Evolutionary conservation across 176 grass and related monocot genomes (phyloP).

Genomic region (Secale cereale): DNA sequence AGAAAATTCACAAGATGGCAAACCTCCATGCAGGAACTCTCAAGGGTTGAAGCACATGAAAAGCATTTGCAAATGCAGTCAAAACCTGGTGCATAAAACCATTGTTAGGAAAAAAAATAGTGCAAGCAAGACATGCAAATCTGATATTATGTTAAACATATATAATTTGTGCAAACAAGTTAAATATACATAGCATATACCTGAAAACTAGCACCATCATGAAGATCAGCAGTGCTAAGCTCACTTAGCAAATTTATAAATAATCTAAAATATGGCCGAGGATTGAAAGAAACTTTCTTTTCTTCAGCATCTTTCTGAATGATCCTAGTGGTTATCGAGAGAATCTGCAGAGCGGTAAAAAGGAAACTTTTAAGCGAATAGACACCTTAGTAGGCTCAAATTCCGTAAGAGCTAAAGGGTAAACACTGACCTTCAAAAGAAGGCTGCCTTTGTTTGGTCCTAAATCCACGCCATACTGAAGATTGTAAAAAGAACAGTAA

Average conservation of each 20-base stretch:
- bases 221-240: slow-evolving; percentile 62
- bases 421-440: slow-evolving; percentile 66
- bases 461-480: slow-evolving; percentile 66
- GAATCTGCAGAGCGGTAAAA: slow-evolving; percentile 57
- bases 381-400: background rate
- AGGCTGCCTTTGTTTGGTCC: slow-evolving; percentile 67
- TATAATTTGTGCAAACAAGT: background rate
- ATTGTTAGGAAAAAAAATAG: background rate
- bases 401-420: background rate
- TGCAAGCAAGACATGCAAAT: background rate
- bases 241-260: slow-evolving; percentile 93
- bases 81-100: slow-evolving; percentile 36
- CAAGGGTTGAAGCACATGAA: slow-evolving; percentile 45
- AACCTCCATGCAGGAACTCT: slow-evolving; percentile 56
- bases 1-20: slow-evolving; percentile 6
- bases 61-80: slow-evolving; percentile 43
- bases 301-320: slow-evolving; percentile 95
- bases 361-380: slow-evolving; percentile 12
- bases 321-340: slow-evolving; percentile 58
- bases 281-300: slow-evolving; percentile 81
- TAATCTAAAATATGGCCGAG: slow-evolving; percentile 76
- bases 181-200: slow-evolving; percentile 33
- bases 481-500: slow-evolving; percentile 21
- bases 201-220: slow-evolving; percentile 76
- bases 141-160: background rate